Evolutionary conservation across 305 asterid genomes (phyloP), one percentile per base, ranked within the genome.

Genomic region (Fraxinus angustifolia): DNA sequence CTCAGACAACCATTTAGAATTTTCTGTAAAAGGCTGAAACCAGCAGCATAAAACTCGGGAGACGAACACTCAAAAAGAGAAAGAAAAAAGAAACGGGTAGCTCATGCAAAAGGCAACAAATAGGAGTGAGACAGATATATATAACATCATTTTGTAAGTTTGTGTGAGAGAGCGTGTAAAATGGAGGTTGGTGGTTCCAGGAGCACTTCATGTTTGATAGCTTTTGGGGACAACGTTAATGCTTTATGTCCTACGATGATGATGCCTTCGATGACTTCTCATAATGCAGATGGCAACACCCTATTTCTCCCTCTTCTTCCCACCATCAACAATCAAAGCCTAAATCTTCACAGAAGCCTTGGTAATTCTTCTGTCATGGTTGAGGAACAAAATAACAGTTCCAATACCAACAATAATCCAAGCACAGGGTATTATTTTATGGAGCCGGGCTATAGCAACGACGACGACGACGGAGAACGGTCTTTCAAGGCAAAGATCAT

Each of bases 401-500:
- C 16, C 72, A 87, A 81, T 21, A 65, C 31, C 17, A 26, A 67
- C 81, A 81, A 72, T 17, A 83, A 68, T 19, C 80, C 86, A 4
- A 86, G 85, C 88, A 89, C 90, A 0, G 94, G 92, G 0, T 87
- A 91, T 84, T 93, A 91, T 87, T 92, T 92, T 79, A 88, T 93
- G 97, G 94, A 89, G 19, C 30, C 70, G 11, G 31, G 31, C 12
- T 17, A 60, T 53, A 60, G 4, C 70, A 81, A 45, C 14, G 80
- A 78, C 50, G 83, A 78, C 50, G 83, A 53, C 12, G 81, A 26
- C 2, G 88, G 77, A 6, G 36, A 75, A 72, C 82, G 84, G 78
- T 79, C 92, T 6, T 82, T 88, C 8, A 92, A 88, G 91, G 90
- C 97, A 0, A 96, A 94, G 86, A 96, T 96, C 89, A 90, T 96